Evolutionary conservation across 352 stramenopile genomes (phyloP), one percentile per base, ranked within the genome.

Genomic region (Phytophthora pluvialis): DNA sequence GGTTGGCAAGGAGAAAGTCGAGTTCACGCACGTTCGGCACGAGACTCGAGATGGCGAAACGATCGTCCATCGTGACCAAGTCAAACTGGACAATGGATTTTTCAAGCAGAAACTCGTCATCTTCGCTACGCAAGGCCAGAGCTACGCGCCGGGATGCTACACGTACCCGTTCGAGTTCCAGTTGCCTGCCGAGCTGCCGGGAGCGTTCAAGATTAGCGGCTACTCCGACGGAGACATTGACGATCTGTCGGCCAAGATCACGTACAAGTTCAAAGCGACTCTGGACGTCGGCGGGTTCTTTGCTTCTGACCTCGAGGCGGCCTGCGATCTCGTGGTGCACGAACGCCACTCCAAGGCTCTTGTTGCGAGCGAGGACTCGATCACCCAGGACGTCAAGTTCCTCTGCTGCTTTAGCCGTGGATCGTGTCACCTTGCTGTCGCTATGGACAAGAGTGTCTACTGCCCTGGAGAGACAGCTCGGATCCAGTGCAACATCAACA

Each of bases 231-330:
- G 74, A n/a, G 62, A 70, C 21, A 51, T 89, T 15, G 61, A 79
- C 12, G 67, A 84, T 11, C 38, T 90, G 16, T 65, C 75, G 31
- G 83, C 76, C 10, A 77, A 81, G 44, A 92, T 90, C 80, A 83
- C 88, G 70, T 92, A 92, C 76, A 89, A 88, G 51, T 79, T 90
- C 70, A 89, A 90, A 60, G 81, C 78, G 3, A 89, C 83, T 16
- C 72, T 90, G 6, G 80, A 88, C 32, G 80, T 92, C 21, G 60
- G 64, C 48, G 83, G 83, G 0, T 83, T 80, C 54, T 84, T 89
- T 33, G 57, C 82, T 10, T 85, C 73, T 5, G 83, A 92, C 40
- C 71, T 92, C 62, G 90, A 89, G 59, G 72, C 76, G 3, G 78
- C 85, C 46, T 82, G 72, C 51, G 63, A 73, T 28, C 36, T 92